Evolutionary conservation across 768 basidiomycete genomes (phyloP).

Genomic region (Rhodotorula paludigena): DNA sequence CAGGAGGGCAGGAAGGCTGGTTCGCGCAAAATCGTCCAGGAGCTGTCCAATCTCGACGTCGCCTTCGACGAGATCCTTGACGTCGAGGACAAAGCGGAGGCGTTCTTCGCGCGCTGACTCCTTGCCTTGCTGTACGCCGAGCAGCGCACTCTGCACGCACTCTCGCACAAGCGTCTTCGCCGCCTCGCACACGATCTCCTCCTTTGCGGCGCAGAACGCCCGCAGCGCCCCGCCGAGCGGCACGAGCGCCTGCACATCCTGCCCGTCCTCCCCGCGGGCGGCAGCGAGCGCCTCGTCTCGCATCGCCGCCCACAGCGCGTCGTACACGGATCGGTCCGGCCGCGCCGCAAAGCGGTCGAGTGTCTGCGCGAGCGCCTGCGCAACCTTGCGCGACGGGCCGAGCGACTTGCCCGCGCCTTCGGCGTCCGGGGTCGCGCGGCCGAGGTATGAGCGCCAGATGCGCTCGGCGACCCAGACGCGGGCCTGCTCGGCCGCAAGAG

Average conservation of each 20-base stretch:
- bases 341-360: constrained; percentile 7
- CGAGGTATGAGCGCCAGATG: constrained; percentile 21
- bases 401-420: background rate
- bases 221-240: constrained; percentile 15
- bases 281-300: background rate
- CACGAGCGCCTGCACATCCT: background rate
- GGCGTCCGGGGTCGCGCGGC: background rate
- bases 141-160: background rate
- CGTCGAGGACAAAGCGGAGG: constrained; percentile 4
- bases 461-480: constrained; percentile 21
- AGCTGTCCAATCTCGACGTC: background rate
- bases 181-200: background rate
- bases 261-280: background rate
- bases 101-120: background rate
- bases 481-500: constrained; percentile 44
- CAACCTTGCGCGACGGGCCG: background rate
- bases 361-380: background rate
- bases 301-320: background rate
- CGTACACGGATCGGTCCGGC: constrained; percentile 8
- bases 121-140: background rate
- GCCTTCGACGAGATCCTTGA: background rate
- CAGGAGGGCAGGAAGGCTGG: constrained; percentile 12
- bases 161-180: background rate
- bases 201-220: background rate
- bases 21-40: constrained; percentile 21